Conservation (phyloP, 345 rosid genomes). For the Lumnitzera littorea region DNA sequence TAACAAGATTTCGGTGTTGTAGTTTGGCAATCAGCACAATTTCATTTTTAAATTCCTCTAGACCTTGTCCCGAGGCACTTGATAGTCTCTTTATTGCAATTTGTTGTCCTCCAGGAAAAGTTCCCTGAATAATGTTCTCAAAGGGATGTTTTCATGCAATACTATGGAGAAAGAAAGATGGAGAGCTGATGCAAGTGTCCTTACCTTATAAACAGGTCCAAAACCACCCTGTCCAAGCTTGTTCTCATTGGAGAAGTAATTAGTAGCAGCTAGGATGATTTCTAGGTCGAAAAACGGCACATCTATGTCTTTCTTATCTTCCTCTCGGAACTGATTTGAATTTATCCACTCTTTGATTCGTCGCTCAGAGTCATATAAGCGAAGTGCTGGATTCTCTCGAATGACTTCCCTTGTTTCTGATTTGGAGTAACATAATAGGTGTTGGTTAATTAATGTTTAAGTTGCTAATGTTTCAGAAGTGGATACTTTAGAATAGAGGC, state of each 20-base stretch:
- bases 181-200: neutral
- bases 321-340: slow-evolving; percentile 17
- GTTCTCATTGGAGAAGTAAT: slow-evolving; percentile 36
- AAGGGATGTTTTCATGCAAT: too few relatives aligned
- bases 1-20: slow-evolving; percentile 54
- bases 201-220: slow-evolving; percentile 62
- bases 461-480: neutral
- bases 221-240: slow-evolving; percentile 56
- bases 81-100: slow-evolving; percentile 59
- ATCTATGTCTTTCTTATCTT: slow-evolving; percentile 33
- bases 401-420: slow-evolving; percentile 13
- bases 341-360: slow-evolving; percentile 25
- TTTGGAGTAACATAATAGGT: neutral
- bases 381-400: slow-evolving; percentile 8
- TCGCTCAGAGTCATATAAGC: slow-evolving; percentile 19
- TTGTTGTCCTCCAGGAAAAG: slow-evolving; percentile 38
- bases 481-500: neutral
- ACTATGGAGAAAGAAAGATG: neutral
- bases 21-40: slow-evolving; percentile 43
- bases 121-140: slow-evolving; percentile 20
- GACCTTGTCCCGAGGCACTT: slow-evolving; percentile 51
- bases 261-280: slow-evolving; percentile 35
- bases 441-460: neutral
- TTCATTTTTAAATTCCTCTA: slow-evolving; percentile 53
- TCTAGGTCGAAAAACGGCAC: slow-evolving; percentile 34